Evolutionary conservation across 139 green algal genomes (phyloP), one percentile per base, ranked within the genome.

Genomic region (Coccomyxa sp.): DNA sequence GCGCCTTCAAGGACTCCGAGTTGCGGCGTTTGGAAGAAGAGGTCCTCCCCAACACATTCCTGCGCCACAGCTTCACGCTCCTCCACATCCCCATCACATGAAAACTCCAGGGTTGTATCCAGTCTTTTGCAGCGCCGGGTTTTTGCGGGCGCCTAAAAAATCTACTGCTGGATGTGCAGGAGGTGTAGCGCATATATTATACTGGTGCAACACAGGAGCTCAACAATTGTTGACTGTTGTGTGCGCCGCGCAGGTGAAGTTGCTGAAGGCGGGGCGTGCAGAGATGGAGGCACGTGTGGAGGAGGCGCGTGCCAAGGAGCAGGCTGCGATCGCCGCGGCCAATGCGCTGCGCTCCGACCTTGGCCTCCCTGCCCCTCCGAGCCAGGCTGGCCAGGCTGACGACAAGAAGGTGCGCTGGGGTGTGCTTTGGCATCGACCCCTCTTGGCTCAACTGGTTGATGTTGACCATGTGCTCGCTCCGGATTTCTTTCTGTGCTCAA

Each of bases 231-330:
- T 71, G 63, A 51, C 21, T 51, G 32, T 63, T 51, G 27, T n/a
- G 59, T 7, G 68, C 51, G 18, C 10, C 10, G 27, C 71, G 17
- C 45, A 86, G 78, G 79, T 86, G 78, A 83, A 87, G 66, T 67
- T 81, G 51, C 79, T 92, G 80, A 87, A 88, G 13, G 89, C 88
- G 76, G 88, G 89, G 59, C 76, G 58, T 51, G 58, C 31, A 17
- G 38, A 38, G 32, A 51, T 87, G 67, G 88, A 92, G 77, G 58
- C 79, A 9, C 78, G 82, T 76, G 58, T 88, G 67, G 88, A 92
- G 77, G 88, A 90, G 75, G 59, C 60, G 15, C 76, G 82, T 27
- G 78, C 80, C n/a, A 31, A 78, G 18, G 83, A 86, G 77, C 75
- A 75, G 75, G 82, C 84, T 57, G 82, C 86, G 0, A 66, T 67